phyloP scores from a whole-genome alignment of 2,329 filamentous ascomycete genomes.

The Fusarium fracticaudum region DNA sequence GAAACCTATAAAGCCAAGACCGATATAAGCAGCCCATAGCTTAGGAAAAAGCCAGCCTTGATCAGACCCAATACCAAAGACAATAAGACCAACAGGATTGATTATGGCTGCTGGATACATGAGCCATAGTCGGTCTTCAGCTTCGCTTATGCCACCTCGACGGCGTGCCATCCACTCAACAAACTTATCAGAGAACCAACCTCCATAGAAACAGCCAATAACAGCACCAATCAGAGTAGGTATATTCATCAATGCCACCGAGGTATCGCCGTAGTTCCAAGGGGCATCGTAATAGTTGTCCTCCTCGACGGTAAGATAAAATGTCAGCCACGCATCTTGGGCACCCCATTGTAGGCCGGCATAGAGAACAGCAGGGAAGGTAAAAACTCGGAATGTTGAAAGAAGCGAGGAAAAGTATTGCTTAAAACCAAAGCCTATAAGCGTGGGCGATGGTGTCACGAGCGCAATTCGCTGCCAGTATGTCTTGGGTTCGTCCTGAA shows the following conservation, averaged over 20 bases:
- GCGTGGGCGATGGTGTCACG: not conserved
- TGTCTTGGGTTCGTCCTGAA: not conserved
- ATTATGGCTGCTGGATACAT: not conserved
- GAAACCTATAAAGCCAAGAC: not conserved
- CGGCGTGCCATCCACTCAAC: not conserved
- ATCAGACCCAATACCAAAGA: not conserved
- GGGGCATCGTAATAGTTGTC: not conserved
- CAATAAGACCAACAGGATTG: not conserved
- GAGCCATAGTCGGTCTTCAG: not conserved
- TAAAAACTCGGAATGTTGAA: not conserved
- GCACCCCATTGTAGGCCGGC: not conserved
- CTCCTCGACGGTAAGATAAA: not conserved
- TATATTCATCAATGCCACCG: not conserved
- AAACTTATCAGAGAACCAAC: not conserved
- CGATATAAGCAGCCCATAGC: not conserved
- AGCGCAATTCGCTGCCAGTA: not conserved
- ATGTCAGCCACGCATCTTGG: not conserved
- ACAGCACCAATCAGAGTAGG: not conserved
- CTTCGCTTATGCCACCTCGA: not conserved
- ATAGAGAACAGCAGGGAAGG: not conserved
- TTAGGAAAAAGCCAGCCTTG: not conserved
- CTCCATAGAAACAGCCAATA: not conserved
- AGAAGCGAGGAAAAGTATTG: not conserved
- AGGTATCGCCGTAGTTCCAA: not conserved
- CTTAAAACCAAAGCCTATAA: not conserved